Evolutionary conservation across 2,329 filamentous ascomycete genomes (phyloP).

Genomic region (Colletotrichum costaricense): DNA sequence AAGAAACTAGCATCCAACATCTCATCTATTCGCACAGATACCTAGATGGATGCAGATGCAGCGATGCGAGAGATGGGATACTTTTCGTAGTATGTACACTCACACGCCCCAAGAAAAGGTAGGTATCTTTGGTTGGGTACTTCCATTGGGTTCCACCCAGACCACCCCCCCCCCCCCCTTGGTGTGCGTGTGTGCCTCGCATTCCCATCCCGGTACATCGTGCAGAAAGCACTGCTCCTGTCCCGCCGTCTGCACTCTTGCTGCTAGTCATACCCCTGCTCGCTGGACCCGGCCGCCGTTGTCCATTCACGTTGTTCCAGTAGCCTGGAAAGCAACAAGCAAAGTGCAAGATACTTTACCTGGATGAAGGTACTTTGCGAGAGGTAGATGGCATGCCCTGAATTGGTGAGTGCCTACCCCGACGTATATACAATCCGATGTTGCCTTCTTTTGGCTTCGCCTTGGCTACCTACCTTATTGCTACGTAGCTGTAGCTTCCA

Average conservation of each 20-base stretch:
- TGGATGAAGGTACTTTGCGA: not conserved
- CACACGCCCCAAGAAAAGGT: not conserved
- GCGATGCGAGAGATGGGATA: not conserved
- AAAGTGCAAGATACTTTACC: constrained; percentile 16
- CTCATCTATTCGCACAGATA: constrained; percentile 8
- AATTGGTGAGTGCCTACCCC: not conserved
- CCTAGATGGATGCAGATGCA: not conserved
- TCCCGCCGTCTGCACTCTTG: not conserved
- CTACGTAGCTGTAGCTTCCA: constrained; percentile 2
- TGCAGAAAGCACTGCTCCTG: not conserved
- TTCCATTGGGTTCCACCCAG: not conserved
- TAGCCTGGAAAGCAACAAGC: constrained; percentile 14
- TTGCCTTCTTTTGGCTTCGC: constrained; percentile 38
- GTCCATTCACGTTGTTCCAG: constrained; percentile 43
- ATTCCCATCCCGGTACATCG: not conserved
- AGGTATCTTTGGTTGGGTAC: not conserved
- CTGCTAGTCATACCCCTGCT: constrained; percentile 38
- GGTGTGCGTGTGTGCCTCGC: not conserved
- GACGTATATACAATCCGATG: constrained; percentile 43
- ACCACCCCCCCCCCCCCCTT: not conserved
- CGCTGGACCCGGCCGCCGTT: constrained; percentile 39
- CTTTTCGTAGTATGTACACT: not conserved
- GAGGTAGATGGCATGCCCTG: not conserved
- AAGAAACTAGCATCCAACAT: constrained; percentile 35
- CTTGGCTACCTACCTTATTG: constrained; percentile 8